A percentile compares a stretch with the other conserved stretches of the same genome.
Evolutionary conservation across 2,329 filamentous ascomycete genomes (phyloP).

Genomic region (Helotiales sp.): DNA sequence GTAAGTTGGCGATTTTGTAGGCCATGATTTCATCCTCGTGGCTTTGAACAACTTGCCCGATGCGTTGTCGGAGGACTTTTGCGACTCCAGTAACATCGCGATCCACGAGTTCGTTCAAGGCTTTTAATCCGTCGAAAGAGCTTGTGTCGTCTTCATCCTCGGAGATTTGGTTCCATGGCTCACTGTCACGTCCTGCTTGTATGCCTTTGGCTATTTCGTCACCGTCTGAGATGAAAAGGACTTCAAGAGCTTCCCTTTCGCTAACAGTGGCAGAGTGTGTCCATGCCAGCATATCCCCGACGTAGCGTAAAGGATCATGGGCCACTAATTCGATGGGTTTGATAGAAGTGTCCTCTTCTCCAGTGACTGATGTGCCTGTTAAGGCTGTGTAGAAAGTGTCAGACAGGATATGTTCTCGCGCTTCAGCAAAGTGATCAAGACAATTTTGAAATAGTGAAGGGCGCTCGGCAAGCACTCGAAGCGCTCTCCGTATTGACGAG

Average conservation of each 20-base stretch:
- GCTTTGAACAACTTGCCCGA: constrained; percentile 88
- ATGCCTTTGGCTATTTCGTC: constrained; percentile 85
- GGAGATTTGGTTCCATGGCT: constrained; percentile 73
- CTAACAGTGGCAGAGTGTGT: constrained; percentile 91
- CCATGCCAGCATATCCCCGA: constrained; percentile 98
- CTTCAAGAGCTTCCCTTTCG: constrained; percentile 87
- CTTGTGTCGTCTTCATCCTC: constrained; percentile 56
- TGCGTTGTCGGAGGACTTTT: constrained; percentile 80
- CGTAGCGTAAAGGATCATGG: constrained; percentile 87
- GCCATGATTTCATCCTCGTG: constrained; percentile 87
- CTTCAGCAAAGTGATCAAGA: constrained; percentile 89
- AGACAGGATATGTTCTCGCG: constrained; percentile 80
- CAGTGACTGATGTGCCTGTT: constrained; percentile 66
- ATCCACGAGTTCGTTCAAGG: constrained; percentile 83
- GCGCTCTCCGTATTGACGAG: constrained; percentile 75
- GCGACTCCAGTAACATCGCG: constrained; percentile 80
- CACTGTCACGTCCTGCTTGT: constrained; percentile 75
- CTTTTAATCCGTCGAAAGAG: constrained; percentile 77
- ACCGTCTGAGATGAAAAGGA: constrained; percentile 86
- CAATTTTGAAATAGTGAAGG: constrained; percentile 92
- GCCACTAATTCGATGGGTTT: constrained; percentile 95
- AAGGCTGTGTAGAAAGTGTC: constrained; percentile 88
- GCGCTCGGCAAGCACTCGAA: constrained; percentile 85
- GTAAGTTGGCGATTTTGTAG: constrained; percentile 86
- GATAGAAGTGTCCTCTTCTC: constrained; percentile 58